Evolutionary conservation across 108 stramenopile genomes (phyloP), one percentile per base, ranked within the genome.

Genomic region (Skeletonema costatum): DNA sequence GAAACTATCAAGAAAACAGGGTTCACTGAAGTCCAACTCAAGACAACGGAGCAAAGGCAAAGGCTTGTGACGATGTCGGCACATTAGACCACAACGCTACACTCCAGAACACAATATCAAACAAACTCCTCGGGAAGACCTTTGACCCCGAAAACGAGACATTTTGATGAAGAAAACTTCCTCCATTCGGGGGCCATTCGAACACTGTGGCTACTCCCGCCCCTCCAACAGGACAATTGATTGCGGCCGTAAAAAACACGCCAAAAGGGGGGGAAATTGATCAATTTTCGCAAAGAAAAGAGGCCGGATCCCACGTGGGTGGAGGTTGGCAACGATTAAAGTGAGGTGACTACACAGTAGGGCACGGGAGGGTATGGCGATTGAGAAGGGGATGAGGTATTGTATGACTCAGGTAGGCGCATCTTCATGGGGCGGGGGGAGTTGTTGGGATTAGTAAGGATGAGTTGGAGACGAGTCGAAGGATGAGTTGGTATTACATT

Each of bases 271-370:
- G 48, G 4, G 67, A 80, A 53, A 62, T 80, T 42, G 13, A n/a
- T 80, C 31, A 32, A 61, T 9, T 74, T 74, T 58, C 48, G 51
- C 1, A 12, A 31, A 12, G 63, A 73, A 14, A 68, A 68, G 38
- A 35, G 79, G 9, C 73, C 73, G 31, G 80, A 81, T 74, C 80
- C 80, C 80, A 10, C 73, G 66, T 50, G 80, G 80, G 39, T 81
- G 73, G 73, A 59, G 69, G 31, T 21, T 81, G 63, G 73, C 73
- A 30, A 30, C 58, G 74, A 4, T 68, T 74, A 39, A 39, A 70
- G 68, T 63, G 41, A 74, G 41, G 16, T 10, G 36, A 66, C 60
- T 60, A 70, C 73, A 13, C 73, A 65, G 64, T 81, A n/a, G 80
- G 80, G 80, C 80, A 5, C 35, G 80, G 31, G 69, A 74, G 32